Evolutionary conservation across 805 yeast genomes (phyloP), one percentile per base, ranked within the genome.

Genomic region (Myxozyma nipponensis): DNA sequence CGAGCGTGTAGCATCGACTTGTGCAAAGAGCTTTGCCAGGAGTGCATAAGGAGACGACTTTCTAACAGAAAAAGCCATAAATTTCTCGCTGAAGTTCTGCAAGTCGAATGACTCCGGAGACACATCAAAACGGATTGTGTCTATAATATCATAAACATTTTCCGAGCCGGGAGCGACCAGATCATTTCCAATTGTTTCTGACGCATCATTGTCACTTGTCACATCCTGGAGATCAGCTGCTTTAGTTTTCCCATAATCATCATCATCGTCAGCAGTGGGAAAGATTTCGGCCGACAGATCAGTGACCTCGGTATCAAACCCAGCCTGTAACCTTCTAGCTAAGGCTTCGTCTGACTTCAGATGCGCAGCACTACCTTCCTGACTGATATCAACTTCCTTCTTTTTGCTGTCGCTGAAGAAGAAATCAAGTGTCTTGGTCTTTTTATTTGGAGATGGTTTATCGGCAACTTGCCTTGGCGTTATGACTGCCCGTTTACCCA

Each of bases 1-100:
- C 3, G 63, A 60, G 22, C 51, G 44, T 10, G 63, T 61, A 28
- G 53, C 38, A 22, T 46, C 39, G 24, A 60, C 44, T 35, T 54
- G 50, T 6, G 35, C 37, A 25, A 56, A 50, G 3, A 53, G 43
- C 6, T 39, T 49, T 5, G 52, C 42, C 15, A 55, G 47, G 3
- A 58, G 49, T 2, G 54, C 50, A 39, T 58, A 60, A 10, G 60
- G 61, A 4, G 50, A 49, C 6, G 46, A 36, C 15, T 19, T 24
- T 5, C 24, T 18, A 32, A 4, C 41, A 32, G 41, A 22, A 19
- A 24, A 15, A 23, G 19, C 41, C 40, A 26, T 17, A 18, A 18
- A 24, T 9, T 15, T 19, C 32, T 4, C 17, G 23, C 21, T 26
- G n/a, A 22, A 9, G 26, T 26, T 28, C 9, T 22, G 18, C 17